Evolutionary conservation across 179 eudicot species (phyloP), one percentile per base, ranked within the genome.

Genomic region (Silene coronaria): DNA sequence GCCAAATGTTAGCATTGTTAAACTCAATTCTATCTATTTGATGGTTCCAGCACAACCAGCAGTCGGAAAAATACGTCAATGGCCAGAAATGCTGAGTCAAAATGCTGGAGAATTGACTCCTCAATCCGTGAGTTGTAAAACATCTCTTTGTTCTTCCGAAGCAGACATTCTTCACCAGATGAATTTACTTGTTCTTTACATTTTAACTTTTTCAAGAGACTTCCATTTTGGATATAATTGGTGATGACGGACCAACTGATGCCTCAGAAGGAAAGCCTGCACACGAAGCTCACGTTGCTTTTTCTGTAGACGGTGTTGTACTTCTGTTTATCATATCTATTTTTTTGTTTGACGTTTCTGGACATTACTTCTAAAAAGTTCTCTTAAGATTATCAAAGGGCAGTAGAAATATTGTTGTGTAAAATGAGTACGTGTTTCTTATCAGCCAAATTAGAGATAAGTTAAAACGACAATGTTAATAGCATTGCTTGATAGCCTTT

Each of bases 231-330:
- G 96, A 90, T 79, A 84, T 94, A 79, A 83, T 92, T 77, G 87
- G 84, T 51, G 96, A 90, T 81, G 92, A 85, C 83, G 91, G 76
- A 77, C 77, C 86, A 82, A 82, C 57, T 75, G 77, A 76, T 46
- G 78, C 71, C 71, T 77, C 77, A 75, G 82, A 86, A 74, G 83
- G 68, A 79, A 80, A 71, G 69, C 78, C 78, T 63, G 77, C 17
- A 57, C 79, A 57, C 58, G 98, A 94, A 88, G 83, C 92, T 79
- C 97, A 94, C 84, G 92, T 88, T 67, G 90, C 97, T 21, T 92
- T 94, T 81, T 85, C 97, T 68, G 76, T 94, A 69, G 86, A 90
- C 88, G 96, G 98, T 91, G 75, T 72, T 55, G n/a, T 67, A 55
- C 21, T 23, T 5, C 26, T 5, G n/a, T 53, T 21, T 48, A 19